Evolutionary conservation across 2,329 filamentous ascomycete species (phyloP).

Genomic region (Scedosporium apiospermum): DNA sequence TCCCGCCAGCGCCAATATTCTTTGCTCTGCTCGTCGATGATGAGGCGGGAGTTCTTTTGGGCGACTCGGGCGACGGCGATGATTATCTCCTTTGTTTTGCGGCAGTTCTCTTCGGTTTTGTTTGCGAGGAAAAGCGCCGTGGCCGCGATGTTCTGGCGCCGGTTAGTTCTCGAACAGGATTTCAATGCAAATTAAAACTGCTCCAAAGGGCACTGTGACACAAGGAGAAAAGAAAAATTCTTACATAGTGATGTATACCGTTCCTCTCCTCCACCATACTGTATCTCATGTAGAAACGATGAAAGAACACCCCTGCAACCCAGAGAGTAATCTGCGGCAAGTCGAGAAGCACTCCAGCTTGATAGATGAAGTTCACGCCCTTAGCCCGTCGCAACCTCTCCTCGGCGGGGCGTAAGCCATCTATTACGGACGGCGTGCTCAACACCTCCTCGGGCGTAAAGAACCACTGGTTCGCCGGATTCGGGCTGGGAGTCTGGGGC

Average conservation of each 20-base stretch:
- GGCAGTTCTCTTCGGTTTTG: constrained; percentile 94
- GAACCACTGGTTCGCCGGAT: constrained; percentile 63
- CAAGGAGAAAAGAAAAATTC: constrained; percentile 19
- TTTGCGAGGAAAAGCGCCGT: constrained; percentile 90
- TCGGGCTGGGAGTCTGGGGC: constrained; percentile 25
- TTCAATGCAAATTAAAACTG: neutral
- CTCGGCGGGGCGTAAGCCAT: constrained; percentile 67
- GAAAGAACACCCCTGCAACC: constrained; percentile 89
- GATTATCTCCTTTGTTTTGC: constrained; percentile 91
- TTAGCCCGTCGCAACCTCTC: constrained; percentile 78
- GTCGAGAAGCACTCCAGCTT: constrained; percentile 86
- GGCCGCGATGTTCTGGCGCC: constrained; percentile 64
- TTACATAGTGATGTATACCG: constrained; percentile 83
- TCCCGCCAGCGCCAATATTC: constrained; percentile 98
- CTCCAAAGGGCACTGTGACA: too few relatives aligned
- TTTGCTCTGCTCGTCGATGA: constrained; percentile 94
- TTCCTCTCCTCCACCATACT: constrained; percentile 67
- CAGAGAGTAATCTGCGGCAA: constrained; percentile 85
- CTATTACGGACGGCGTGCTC: constrained; percentile 73
- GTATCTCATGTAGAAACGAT: constrained; percentile 88
- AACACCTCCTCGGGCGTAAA: constrained; percentile 77
- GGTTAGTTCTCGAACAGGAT: constrained; percentile 9
- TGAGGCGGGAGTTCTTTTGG: constrained; percentile 82
- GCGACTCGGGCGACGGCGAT: constrained; percentile 89
- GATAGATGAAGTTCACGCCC: constrained; percentile 92